Evolutionary conservation across 2,329 filamentous ascomycete genomes (phyloP).

Genomic region (Plectosphaerella cucumerina): DNA sequence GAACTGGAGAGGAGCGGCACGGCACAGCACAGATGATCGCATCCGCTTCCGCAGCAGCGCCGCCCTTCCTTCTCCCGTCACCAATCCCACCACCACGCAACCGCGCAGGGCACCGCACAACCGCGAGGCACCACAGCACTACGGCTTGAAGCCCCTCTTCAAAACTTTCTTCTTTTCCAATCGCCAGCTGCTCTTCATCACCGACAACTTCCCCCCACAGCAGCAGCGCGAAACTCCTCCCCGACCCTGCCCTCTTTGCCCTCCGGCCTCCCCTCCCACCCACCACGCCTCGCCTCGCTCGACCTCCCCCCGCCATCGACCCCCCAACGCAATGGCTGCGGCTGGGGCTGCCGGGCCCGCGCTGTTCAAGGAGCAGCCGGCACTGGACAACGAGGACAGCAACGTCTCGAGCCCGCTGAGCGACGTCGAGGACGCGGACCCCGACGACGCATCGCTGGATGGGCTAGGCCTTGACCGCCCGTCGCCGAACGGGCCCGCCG

Average conservation of each 20-base stretch:
- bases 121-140: background rate
- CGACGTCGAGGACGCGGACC: conserved; percentile 80
- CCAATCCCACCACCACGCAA: background rate
- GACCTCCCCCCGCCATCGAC: conserved; percentile 1
- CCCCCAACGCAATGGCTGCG: conserved; percentile 41
- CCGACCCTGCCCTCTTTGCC: background rate
- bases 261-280: conserved; percentile 1
- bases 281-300: conserved; percentile 3
- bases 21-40: conserved; percentile 11
- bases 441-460: conserved; percentile 64
- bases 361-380: conserved; percentile 40
- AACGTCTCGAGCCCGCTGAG: conserved; percentile 86
- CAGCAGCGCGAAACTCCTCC: background rate
- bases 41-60: conserved; percentile 14
- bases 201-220: background rate
- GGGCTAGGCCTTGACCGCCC: conserved; percentile 43
- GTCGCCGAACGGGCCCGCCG: conserved; percentile 7
- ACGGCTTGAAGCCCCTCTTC: background rate
- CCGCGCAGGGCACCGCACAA: background rate
- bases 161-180: background rate
- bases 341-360: conserved; percentile 45
- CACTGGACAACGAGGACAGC: conserved; percentile 56
- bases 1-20: too few relatives aligned
- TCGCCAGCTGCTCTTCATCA: background rate
- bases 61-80: conserved; percentile 10